phyloP scores from a whole-genome alignment of 208 protist species.

The Trypanosoma cruzi region DNA sequence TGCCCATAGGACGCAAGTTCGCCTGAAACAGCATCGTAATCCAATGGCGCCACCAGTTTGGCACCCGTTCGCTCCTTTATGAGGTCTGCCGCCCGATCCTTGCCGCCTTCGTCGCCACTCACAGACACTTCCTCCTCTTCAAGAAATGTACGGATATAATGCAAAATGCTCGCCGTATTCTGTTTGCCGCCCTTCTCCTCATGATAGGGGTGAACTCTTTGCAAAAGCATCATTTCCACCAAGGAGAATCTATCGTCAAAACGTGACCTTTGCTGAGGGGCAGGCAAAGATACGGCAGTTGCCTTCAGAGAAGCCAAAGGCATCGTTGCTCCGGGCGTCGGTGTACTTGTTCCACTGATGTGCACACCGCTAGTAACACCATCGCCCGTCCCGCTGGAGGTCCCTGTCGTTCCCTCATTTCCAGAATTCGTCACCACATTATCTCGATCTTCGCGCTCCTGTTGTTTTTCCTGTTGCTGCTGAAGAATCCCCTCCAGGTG shows the following conservation, averaged over 20 bases:
- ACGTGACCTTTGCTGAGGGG: background rate
- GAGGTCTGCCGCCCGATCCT: background rate
- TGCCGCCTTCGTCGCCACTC: background rate
- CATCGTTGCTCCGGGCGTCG: background rate
- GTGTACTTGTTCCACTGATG: background rate
- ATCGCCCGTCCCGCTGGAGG: background rate
- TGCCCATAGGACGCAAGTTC: background rate
- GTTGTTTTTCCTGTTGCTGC: slow-evolving; percentile 19
- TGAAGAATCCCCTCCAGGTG: slow-evolving; percentile 42
- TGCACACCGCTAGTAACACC: background rate
- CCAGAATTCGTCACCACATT: background rate
- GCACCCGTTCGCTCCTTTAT: background rate
- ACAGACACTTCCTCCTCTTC: slow-evolving; percentile 7
- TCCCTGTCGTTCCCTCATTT: background rate
- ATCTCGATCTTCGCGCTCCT: background rate
- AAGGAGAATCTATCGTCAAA: slow-evolving; percentile 21
- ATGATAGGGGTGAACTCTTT: slow-evolving; percentile 6
- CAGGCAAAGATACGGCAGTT: slow-evolving; percentile 1
- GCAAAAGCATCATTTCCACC: slow-evolving; percentile 18
- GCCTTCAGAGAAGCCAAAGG: background rate
- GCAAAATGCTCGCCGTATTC: slow-evolving; percentile 15
- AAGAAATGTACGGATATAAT: slow-evolving; percentile 15
- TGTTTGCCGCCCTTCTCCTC: slow-evolving; percentile 1
- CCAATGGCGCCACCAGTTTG: slow-evolving; percentile 3
- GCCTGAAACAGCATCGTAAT: background rate